Base-by-base conservation (phyloP, 2,329 filamentous ascomycete genomes). In the Scortechinia acanthostroma region DNA sequence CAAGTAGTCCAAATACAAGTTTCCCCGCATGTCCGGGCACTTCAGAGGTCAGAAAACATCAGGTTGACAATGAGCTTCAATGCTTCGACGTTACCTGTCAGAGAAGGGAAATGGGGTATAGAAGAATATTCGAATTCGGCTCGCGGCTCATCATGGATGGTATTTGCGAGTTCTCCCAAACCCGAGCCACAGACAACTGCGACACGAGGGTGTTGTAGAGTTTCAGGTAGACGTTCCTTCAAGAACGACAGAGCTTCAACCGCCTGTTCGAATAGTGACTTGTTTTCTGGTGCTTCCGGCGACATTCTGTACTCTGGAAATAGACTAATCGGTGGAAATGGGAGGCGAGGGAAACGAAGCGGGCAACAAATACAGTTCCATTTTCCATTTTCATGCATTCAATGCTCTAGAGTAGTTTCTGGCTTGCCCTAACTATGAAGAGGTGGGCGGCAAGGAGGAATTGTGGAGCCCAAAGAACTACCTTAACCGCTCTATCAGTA, bases 131-230 rank as follows among this genome's bases (percentile, higher is more conserved):
- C 66, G 53, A 76, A 71, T 54, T 77, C 74, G 46, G 72, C 63
- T 46, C 68, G 68, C 4, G 66, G 65, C 21, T 68, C 63, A 17
- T 64, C 53, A 44, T 77, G 64, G 42, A 83, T 69, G 3, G 73
- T 76, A 46, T 75, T 66, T 47, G 71, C 76, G 25, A 85, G 69
- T 2, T 77, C 78, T 33, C 78, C 78, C 5, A 85, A 61, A 3
- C 80, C 80, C 43, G 77, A 82, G 22, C 80, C 80, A 56, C 80
- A 85, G 20, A 84, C 73, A 46, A 85, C 78, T 30, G 77, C 80
- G 49, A 83, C 70, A 47, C 69, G 67, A 10, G 80, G 80, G 2
- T 62, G 59, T 45, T 73, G 65, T n/a, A 80, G 57, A 15, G 57
- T 48, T 33, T 59, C 55, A 15, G 77, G 76, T n/a, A 83, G 57